A percentile compares a stretch with the other conserved stretches of the same genome.
These are phyloP conservation scores for Aspergillus melleus DNA, from an alignment of 2,329 filamentous ascomycete species.

Conservation along the genomic window DNA sequence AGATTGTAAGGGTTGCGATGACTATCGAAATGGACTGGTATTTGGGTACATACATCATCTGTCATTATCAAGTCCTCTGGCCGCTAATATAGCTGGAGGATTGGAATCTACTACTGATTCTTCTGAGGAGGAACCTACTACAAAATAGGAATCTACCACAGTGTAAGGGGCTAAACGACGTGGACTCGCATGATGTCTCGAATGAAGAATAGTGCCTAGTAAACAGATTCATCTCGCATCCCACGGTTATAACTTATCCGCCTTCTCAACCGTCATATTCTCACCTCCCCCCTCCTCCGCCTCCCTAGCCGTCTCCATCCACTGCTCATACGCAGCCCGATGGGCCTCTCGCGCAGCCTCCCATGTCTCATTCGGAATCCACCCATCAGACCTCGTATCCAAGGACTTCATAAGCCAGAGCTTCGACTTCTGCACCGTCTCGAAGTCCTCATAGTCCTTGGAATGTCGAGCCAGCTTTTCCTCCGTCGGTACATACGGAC, in stretches of 20 bases:
- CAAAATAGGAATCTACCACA: no score
- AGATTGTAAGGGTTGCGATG: no score
- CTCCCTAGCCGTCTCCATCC: constrained; percentile 30
- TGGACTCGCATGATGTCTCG: no score
- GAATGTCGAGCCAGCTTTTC: constrained; percentile 26
- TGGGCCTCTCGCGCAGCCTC: constrained; percentile 27
- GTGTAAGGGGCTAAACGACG: no score
- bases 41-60: no score
- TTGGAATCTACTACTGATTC: no score
- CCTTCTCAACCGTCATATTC: constrained; percentile 24
- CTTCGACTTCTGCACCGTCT: constrained; percentile 30
- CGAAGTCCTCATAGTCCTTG: constrained; percentile 32
- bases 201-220: no score
- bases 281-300: constrained; percentile 19
- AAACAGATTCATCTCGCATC: not conserved
- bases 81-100: no score
- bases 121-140: no score
- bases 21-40: no score
- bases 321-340: constrained; percentile 28
- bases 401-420: constrained; percentile 26
- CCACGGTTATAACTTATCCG: constrained; percentile 29
- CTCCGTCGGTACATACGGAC: constrained; percentile 26
- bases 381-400: constrained; percentile 33
- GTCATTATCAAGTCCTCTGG: no score
- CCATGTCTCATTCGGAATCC: constrained; percentile 34